A percentile compares a stretch with the other conserved stretches of the same genome.
Conservation (phyloP, 768 basidiomycete species). For the Agrocybe chaxingu region DNA sequence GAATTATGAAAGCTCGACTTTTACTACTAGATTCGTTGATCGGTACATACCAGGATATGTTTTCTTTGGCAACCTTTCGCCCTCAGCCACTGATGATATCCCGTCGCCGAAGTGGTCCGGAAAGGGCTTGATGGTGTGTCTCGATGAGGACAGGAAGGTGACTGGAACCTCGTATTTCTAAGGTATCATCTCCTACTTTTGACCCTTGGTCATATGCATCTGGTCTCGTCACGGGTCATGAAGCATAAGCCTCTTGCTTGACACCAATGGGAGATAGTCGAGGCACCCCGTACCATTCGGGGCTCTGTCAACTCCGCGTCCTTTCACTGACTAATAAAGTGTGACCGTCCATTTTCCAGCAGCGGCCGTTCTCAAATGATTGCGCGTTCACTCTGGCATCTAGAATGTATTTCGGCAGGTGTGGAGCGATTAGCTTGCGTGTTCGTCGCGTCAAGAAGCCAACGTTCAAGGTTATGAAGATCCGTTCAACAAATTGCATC, state of each 20-base stretch:
- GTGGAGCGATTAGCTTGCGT: too few relatives aligned
- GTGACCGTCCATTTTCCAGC: too few relatives aligned
- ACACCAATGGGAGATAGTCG: background rate
- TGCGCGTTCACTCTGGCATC: too few relatives aligned
- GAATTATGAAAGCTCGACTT: background rate
- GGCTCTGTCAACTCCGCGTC: too few relatives aligned
- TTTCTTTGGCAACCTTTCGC: constrained; percentile 61
- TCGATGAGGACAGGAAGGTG: constrained; percentile 54
- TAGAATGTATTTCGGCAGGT: too few relatives aligned
- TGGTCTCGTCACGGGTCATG: background rate
- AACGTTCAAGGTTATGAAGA: too few relatives aligned
- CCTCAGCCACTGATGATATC: background rate
- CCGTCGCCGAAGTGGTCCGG: constrained; percentile 27
- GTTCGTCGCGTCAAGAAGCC: too few relatives aligned
- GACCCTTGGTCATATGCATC: background rate
- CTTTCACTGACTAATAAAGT: too few relatives aligned
- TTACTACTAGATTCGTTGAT: constrained; percentile 67
- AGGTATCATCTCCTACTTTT: background rate
- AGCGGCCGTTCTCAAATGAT: too few relatives aligned
- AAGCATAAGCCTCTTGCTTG: background rate
- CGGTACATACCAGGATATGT: constrained; percentile 95
- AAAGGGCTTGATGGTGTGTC: constrained; percentile 46
- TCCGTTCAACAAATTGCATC: too few relatives aligned
- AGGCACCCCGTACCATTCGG: too few relatives aligned
- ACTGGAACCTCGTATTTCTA: constrained; percentile 40